Conservation (phyloP, 2,329 filamentous ascomycete species). For the Aspergillus sp. region DNA sequence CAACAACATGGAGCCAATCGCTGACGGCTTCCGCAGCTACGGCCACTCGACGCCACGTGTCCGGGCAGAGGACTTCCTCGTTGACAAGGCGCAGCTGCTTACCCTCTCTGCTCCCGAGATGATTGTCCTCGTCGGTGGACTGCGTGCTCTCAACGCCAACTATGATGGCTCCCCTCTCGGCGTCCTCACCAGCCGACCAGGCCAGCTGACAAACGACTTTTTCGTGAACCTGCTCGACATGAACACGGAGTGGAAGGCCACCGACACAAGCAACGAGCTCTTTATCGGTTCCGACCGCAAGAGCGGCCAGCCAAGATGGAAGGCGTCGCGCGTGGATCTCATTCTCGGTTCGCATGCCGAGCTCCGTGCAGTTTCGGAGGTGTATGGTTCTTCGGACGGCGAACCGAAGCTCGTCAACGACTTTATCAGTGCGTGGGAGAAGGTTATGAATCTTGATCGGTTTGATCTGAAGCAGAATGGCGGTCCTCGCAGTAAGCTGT, state of each 20-base stretch:
- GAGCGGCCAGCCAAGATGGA: constrained; percentile 70
- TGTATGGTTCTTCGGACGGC: constrained; percentile 67
- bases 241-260: constrained; percentile 66
- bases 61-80: constrained; percentile 69
- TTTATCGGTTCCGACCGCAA: constrained; percentile 70
- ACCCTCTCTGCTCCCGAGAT: constrained; percentile 73
- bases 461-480: constrained; percentile 55
- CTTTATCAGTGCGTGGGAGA: constrained; percentile 72
- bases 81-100: constrained; percentile 73
- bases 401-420: constrained; percentile 70
- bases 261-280: constrained; percentile 55
- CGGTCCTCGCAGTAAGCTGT: neutral
- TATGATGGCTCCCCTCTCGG: constrained; percentile 70
- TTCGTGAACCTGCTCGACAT: constrained; percentile 78
- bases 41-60: constrained; percentile 65
- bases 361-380: constrained; percentile 71
- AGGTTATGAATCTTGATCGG: constrained; percentile 75
- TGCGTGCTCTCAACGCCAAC: constrained; percentile 72
- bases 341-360: constrained; percentile 76
- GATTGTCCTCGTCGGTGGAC: constrained; percentile 71
- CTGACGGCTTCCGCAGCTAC: constrained; percentile 83
- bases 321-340: constrained; percentile 69
- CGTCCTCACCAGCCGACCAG: constrained; percentile 70
- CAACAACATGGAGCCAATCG: constrained; percentile 67
- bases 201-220: constrained; percentile 77